A percentile compares a stretch with the other conserved stretches of the same genome.
These are phyloP conservation scores for Boechera divaricarpa DNA, from an alignment of 345 rosid species.

Conservation along the genomic window DNA sequence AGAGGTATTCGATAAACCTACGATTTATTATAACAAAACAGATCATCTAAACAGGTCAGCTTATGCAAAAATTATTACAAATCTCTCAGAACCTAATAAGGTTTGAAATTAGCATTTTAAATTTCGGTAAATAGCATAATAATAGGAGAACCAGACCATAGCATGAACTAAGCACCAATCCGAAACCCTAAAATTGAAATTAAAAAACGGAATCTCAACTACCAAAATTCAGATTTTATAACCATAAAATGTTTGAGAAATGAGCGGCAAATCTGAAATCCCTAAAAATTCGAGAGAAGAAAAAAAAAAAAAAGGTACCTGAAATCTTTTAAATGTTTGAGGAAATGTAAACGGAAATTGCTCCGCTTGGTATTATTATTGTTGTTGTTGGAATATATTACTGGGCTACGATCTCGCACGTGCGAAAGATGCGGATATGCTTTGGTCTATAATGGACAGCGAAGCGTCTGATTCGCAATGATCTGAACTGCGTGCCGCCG, in stretches of 20 bases:
- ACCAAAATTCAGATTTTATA: conserved; percentile 9
- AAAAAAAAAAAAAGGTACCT: conserved; percentile 1
- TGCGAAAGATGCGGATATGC: conserved; percentile 47
- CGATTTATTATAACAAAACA: neutral
- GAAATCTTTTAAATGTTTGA: neutral
- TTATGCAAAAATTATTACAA: conserved; percentile 19
- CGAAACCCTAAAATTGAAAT: conserved; percentile 10
- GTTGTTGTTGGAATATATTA: neutral
- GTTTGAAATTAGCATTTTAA: neutral
- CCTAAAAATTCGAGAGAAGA: conserved; percentile 1
- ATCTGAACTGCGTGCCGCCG: conserved; percentile 14
- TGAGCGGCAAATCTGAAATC: conserved; percentile 29
- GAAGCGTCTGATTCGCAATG: neutral
- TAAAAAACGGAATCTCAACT: neutral
- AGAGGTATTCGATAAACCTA: conserved; percentile 6
- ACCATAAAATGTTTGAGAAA: neutral
- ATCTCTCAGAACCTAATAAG: conserved; percentile 18
- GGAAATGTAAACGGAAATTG: conserved; percentile 4
- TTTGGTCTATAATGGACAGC: conserved; percentile 22
- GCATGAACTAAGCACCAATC: neutral
- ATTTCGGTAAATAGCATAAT: neutral
- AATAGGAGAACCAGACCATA: neutral
- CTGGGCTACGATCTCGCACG: conserved; percentile 37
- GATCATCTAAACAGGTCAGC: conserved; percentile 5
- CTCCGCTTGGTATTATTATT: neutral